Evolutionary conservation across 2,329 filamentous ascomycete species (phyloP).

Genomic region (Sporothrix mexicana): DNA sequence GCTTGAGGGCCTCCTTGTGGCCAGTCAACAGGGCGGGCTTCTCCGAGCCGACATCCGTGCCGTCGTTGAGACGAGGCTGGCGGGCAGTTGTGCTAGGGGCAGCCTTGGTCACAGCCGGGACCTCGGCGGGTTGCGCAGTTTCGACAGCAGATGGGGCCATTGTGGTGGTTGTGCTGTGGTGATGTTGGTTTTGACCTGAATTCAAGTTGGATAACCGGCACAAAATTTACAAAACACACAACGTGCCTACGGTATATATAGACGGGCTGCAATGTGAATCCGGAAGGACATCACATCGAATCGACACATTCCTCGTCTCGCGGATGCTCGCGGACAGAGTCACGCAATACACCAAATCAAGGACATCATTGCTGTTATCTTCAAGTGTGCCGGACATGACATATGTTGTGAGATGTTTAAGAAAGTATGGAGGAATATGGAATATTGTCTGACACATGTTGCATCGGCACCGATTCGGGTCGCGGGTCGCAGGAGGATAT

Average conservation of each 20-base stretch:
- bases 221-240: not conserved
- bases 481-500: not conserved
- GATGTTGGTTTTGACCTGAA: not conserved
- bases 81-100: not conserved
- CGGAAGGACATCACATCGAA: not conserved
- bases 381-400: not conserved
- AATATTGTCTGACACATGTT: too few species aligned
- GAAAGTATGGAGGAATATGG: not conserved
- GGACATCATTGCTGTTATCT: not conserved
- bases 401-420: not conserved
- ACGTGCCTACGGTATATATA: not conserved
- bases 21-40: constrained; percentile 7
- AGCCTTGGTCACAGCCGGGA: not conserved
- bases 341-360: not conserved
- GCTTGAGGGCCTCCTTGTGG: constrained; percentile 35
- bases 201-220: too few species aligned
- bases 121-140: not conserved
- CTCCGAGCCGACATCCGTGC: not conserved
- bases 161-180: not conserved
- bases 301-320: not conserved
- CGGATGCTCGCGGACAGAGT: constrained; percentile 16
- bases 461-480: constrained; percentile 23
- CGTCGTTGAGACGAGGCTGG: constrained; percentile 20
- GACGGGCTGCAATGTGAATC: too few species aligned
- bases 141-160: constrained; percentile 28